Percentiles rank a stretch among this genome's conserved stretches.
phyloP scores from a whole-genome alignment of 78 protist species.

The Speleostelium caveatum region DNA sequence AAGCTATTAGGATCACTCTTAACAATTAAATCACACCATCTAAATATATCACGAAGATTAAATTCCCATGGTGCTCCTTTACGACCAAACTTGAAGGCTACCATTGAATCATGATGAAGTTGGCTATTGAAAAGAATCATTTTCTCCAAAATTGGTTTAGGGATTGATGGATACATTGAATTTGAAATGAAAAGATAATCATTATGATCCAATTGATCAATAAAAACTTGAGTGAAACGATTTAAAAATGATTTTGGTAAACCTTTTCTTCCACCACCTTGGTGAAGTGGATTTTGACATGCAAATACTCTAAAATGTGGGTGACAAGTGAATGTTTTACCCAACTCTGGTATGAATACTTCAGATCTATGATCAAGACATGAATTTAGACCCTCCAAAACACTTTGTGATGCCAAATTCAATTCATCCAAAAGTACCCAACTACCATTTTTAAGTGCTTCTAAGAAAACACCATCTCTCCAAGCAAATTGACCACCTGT shows the following conservation, averaged over 20 bases:
- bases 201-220: conserved; percentile 76
- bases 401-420: conserved; percentile 99
- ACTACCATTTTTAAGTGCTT: conserved; percentile 92
- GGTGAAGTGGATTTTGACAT: conserved; percentile 97
- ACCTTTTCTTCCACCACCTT: conserved; percentile 99
- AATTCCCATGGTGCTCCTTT: conserved; percentile 99
- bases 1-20: not conserved
- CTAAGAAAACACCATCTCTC: conserved; percentile 96
- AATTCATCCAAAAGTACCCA: conserved; percentile 99
- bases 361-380: conserved; percentile 97
- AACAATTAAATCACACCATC: conserved; percentile 95
- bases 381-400: conserved; percentile 99
- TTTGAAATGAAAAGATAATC: conserved; percentile 88
- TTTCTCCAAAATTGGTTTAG: not conserved
- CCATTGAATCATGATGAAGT: conserved; percentile 77
- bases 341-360: conserved; percentile 98
- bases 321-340: conserved; percentile 84
- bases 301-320: conserved; percentile 95
- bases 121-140: conserved; percentile 88
- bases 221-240: conserved; percentile 96
- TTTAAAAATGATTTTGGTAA: conserved; percentile 99
- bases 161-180: conserved; percentile 75
- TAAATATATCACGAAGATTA: conserved; percentile 98
- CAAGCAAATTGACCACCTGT: conserved; percentile 94
- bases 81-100: conserved; percentile 67